phyloP scores from a whole-genome alignment of 2,329 filamentous ascomycete species.

The Neonectria magnoliae region DNA sequence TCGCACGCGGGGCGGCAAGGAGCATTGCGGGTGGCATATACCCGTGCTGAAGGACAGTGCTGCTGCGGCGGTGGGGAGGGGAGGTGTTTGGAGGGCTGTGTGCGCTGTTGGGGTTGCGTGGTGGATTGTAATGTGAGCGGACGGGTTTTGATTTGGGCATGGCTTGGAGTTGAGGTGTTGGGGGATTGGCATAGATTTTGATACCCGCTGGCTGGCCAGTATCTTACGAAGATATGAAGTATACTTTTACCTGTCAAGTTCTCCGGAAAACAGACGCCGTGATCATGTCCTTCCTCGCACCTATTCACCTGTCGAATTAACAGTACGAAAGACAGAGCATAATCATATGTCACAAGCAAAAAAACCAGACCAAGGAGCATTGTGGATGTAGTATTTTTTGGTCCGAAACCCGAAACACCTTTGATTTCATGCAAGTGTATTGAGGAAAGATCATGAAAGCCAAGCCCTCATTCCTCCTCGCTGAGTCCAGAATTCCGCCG shows the following conservation, averaged over 20 bases:
- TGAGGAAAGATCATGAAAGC: slow-evolving; percentile 46
- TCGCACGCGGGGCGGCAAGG: slow-evolving; percentile 42
- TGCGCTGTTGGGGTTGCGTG: slow-evolving; percentile 34
- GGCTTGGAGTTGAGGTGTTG: slow-evolving; percentile 1
- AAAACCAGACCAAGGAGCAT: background rate
- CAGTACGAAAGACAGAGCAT: background rate
- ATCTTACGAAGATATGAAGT: slow-evolving; percentile 10
- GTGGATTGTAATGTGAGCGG: slow-evolving; percentile 26
- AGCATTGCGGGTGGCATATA: slow-evolving; percentile 51
- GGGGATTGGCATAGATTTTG: slow-evolving; percentile 12
- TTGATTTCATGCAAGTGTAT: slow-evolving; percentile 56
- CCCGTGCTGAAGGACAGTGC: slow-evolving; percentile 44
- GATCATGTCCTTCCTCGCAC: too few relatives aligned
- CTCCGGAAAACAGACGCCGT: background rate
- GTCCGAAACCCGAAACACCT: slow-evolving; percentile 55
- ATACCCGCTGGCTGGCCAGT: slow-evolving; percentile 24
- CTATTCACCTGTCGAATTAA: background rate
- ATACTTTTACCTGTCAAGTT: background rate
- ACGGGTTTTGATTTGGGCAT: slow-evolving; percentile 12
- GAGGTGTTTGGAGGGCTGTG: slow-evolving; percentile 33
- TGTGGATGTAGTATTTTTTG: slow-evolving; percentile 43
- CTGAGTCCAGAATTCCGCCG: slow-evolving; percentile 45
- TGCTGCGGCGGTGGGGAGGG: slow-evolving; percentile 34
- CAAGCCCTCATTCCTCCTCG: slow-evolving; percentile 40
- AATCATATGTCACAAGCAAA: background rate